These are phyloP conservation scores for Pseudopithomyces maydicus DNA, from an alignment of 2,329 filamentous ascomycete species.

Conservation along the genomic window DNA sequence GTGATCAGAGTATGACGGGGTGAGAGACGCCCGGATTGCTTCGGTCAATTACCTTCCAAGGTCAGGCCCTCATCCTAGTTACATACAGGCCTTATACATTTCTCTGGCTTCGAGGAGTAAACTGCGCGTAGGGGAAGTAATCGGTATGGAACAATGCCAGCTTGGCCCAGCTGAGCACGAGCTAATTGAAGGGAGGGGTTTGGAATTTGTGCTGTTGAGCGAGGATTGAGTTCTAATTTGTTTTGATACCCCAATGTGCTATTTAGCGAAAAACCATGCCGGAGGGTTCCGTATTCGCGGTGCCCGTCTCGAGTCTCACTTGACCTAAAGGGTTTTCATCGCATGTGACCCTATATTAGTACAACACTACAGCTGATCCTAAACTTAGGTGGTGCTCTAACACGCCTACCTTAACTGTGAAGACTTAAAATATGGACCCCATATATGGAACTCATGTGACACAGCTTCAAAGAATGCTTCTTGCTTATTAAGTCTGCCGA, in stretches of 20 bases:
- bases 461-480: no score
- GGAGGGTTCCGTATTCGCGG: background rate
- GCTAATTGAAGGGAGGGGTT: background rate
- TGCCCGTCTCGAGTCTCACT: no score
- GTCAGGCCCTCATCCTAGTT: constrained; percentile 33
- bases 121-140: background rate
- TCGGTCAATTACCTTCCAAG: constrained; percentile 36
- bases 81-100: constrained; percentile 32
- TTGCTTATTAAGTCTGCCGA: background rate
- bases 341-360: no score
- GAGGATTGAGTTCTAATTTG: background rate
- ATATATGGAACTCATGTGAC: no score
- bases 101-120: constrained; percentile 4
- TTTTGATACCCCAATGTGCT: background rate
- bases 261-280: background rate
- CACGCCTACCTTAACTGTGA: no score
- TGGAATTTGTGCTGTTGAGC: background rate
- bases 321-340: no score
- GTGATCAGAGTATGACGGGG: constrained; percentile 45
- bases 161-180: background rate
- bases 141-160: background rate
- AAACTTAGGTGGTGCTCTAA: no score
- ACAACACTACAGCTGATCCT: no score
- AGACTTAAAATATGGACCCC: no score
- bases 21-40: constrained; percentile 33